Evolutionary conservation across 495 filamentous ascomycete species (phyloP), one percentile per base, ranked within the genome.

Genomic region (Penicillium pulvis): DNA sequence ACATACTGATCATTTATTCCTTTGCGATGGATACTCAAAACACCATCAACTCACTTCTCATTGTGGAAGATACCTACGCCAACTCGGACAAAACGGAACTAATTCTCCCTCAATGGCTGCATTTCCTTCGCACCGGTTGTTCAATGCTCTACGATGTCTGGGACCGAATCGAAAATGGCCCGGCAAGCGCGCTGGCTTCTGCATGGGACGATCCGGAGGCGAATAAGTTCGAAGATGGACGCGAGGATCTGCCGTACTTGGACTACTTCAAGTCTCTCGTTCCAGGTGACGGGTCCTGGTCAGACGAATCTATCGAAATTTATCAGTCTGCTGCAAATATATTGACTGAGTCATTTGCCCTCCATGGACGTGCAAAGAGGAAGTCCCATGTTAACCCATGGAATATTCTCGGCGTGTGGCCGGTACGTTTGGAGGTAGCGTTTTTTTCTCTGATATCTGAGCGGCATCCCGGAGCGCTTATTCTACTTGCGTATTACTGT

Each of bases 401-500:
- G 64, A 57, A 56, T 28, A 52, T 59, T 16, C 64, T 67, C 1
- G 60, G 48, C 3, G 30, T 46, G 31, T 78, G 75, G 75, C 74
- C 74, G 0, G 63, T 76, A 43, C 55, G 58, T 5, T 47, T 73
- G 9, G 60, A 65, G 2, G 50, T 62, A 6, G 61, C 60, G 19
- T 75, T 68, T 47, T 55, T 75, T 17, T 16, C 41, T 20, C 55
- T 76, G 26, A 47, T 75, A 6, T 63, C 64, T 12, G 53, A 61
- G 30, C 60, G 55, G 28, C 66, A 69, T 23, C 74, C 75, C 17
- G 64, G 75, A 26, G 70, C 74, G 16, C 53, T 78, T 31, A 61
- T 78, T 35, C 66, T 76, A 12, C 68, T 78, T 23, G 71, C 68
- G 1, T 59, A 73, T 57, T 77, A 75, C 45, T 75, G 75, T 45